Evolutionary conservation across 108 stramenopile species (phyloP), one percentile per base, ranked within the genome.

Genomic region (Fragilaria crotonensis): DNA sequence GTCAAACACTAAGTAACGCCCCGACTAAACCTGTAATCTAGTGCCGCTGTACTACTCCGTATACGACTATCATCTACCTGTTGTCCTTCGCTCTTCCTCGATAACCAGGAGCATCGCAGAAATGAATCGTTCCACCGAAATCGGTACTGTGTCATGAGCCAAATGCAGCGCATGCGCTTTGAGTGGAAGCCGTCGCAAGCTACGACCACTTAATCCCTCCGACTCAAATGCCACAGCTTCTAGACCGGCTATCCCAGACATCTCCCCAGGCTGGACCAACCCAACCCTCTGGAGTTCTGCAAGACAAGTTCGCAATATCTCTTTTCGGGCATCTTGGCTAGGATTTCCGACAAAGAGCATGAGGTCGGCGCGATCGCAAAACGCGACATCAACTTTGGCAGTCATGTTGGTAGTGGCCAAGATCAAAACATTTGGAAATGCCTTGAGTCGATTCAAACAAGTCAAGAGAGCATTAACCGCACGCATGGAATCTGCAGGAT

Each of bases 401-500:
- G 82, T 79, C 32, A 95, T 47, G 48, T 95, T 95, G 27, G 81
- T 80, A 9, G 94, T 95, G 21, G 85, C 80, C 27, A 95, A 45
- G 0, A 95, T 68, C 57, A 95, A 31, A 0, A 93, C 87, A 54
- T 92, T 92, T n/a, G 66, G 71, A 58, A 76, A 75, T 2, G 64
- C 47, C 29, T 73, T 66, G 21, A 95, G 80, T 45, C 70, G 66
- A 57, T 95, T 90, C 27, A 93, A 57, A 25, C 82, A 70, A 0
- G 87, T 89, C 3, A 89, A 63, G 30, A 89, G 50, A 17, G 87
- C 75, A 63, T 89, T 89, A 45, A 89, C 87, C 1, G 79, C 87
- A 36, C 87, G 66, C 58, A 89, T 72, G 3, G 80, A 67, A 64
- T 88, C 86, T 21, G 68, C 54, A 1, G 86, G 86, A 70, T 88